Conservation (phyloP, 148 eudicot genomes). For the Camellia japonica region DNA sequence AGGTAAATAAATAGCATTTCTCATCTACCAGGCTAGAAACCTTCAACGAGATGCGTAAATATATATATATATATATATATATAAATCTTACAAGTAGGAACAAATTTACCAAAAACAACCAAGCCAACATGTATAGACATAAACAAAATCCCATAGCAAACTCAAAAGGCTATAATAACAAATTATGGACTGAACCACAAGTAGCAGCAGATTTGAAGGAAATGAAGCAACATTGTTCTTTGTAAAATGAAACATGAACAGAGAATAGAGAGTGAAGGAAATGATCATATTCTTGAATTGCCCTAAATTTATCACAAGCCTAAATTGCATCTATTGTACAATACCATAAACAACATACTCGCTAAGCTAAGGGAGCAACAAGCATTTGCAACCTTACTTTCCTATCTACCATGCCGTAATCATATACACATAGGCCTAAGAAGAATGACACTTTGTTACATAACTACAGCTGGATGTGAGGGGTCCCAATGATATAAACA, state of each 20-base stretch:
- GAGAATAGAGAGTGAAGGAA: background rate
- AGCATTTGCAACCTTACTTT: constrained; percentile 19
- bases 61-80: no score
- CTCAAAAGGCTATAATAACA: no score
- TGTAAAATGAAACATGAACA: background rate
- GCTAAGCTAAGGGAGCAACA: constrained; percentile 18
- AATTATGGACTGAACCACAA: background rate
- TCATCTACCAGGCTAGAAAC: no score
- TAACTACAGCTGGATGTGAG: background rate
- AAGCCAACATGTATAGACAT: no score
- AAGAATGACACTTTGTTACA: constrained; percentile 7
- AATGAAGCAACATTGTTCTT: background rate
- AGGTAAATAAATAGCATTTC: no score
- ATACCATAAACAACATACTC: background rate
- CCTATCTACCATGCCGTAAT: constrained; percentile 6
- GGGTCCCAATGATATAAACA: constrained; percentile 12
- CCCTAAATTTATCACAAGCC: constrained; percentile 5
- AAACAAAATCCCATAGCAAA: no score
- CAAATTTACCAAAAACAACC: no score
- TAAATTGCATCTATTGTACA: constrained; percentile 7
- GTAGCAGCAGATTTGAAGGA: background rate
- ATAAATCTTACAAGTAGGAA: no score
- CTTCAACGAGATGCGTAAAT: no score
- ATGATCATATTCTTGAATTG: background rate
- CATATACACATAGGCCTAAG: constrained; percentile 11